Evolutionary conservation across 1,284 basidiomycete genomes (phyloP), one percentile per base, ranked within the genome.

Genomic region (Ganoderma resinaceum): DNA sequence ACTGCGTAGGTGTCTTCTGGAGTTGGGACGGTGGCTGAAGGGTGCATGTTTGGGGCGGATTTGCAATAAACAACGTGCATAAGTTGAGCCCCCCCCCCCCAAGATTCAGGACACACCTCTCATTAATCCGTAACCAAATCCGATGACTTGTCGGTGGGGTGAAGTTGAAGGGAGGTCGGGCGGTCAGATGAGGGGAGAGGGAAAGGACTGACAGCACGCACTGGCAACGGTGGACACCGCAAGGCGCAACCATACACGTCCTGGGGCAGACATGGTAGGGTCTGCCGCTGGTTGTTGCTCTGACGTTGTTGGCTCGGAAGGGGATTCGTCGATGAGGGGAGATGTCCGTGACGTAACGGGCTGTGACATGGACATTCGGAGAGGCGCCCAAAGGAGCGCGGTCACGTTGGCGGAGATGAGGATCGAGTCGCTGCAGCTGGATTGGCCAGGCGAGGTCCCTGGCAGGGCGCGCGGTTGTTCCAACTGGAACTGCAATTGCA

Each of bases 121-220:
- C 91, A 92, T 91, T 67, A 89, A 77, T 46, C 81, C 70, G 77
- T 90, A 92, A 38, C 91, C 91, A 66, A 86, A 71, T 26, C 86
- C 84, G 77, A 89, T 84, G 67, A 92, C 90, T 92, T 67, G n/a
- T 6, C 31, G 38, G 38, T 23, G 38, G 57, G 20, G 9, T 46
- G 46, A 42, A 14, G 23, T 26, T 43, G 53, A 18, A 12, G 55
- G 23, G 55, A 11, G 37, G 26, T 38, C 2, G 49, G 16, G 33
- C 53, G 12, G 61, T 37, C 23, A 59, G 59, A 26, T 61, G 63
- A 33, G 31, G 4, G 14, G 33, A 26, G 38, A 53, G 33, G 18
- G 55, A 20, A 9, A 46, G 52, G 9, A 33, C 8, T 9, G n/a
- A 53, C 16, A 4, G 57, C 59, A 66, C 72, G 68, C 64, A 73